Percentiles rank a stretch among this genome's conserved stretches.
phyloP scores from a whole-genome alignment of 768 basidiomycete species.

The Xerocomellus intermedius region DNA sequence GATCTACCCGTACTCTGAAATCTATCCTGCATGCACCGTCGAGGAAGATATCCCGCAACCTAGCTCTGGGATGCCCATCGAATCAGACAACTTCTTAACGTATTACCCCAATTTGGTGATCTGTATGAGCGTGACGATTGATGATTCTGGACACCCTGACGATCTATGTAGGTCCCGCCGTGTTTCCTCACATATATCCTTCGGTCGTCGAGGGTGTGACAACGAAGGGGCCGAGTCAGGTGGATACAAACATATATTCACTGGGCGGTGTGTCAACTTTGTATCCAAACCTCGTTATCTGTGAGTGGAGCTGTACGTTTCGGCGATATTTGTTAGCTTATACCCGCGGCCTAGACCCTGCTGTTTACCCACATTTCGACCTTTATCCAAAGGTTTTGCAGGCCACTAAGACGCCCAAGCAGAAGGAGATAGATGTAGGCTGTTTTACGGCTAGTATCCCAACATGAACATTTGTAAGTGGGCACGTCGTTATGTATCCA shows the following conservation, averaged over 20 bases:
- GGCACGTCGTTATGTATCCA: background rate
- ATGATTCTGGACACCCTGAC: slow-evolving; percentile 7
- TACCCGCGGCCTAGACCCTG: slow-evolving; percentile 32
- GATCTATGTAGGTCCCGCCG: slow-evolving; percentile 32
- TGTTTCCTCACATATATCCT: slow-evolving; percentile 45
- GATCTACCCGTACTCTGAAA: slow-evolving; percentile 40
- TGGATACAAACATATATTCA: background rate
- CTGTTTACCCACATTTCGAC: slow-evolving; percentile 41
- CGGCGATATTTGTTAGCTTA: background rate
- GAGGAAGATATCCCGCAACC: slow-evolving; percentile 1
- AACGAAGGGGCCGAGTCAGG: background rate
- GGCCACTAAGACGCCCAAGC: slow-evolving; percentile 48
- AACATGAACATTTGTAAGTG: slow-evolving; percentile 30
- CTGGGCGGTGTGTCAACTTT: background rate
- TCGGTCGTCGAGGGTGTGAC: background rate
- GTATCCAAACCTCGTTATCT: slow-evolving; percentile 19
- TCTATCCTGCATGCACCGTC: slow-evolving; percentile 36
- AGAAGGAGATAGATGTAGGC: slow-evolving; percentile 38
- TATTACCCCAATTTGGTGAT: slow-evolving; percentile 37
- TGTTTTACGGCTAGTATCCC: slow-evolving; percentile 22
- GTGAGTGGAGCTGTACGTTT: slow-evolving; percentile 5
- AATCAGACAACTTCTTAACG: slow-evolving; percentile 1
- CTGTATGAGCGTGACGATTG: slow-evolving; percentile 26
- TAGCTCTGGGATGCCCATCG: background rate
- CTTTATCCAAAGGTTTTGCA: slow-evolving; percentile 36